Evolutionary conservation across 2,329 filamentous ascomycete genomes (phyloP), one percentile per base, ranked within the genome.

Genomic region (Ascochyta lentis): DNA sequence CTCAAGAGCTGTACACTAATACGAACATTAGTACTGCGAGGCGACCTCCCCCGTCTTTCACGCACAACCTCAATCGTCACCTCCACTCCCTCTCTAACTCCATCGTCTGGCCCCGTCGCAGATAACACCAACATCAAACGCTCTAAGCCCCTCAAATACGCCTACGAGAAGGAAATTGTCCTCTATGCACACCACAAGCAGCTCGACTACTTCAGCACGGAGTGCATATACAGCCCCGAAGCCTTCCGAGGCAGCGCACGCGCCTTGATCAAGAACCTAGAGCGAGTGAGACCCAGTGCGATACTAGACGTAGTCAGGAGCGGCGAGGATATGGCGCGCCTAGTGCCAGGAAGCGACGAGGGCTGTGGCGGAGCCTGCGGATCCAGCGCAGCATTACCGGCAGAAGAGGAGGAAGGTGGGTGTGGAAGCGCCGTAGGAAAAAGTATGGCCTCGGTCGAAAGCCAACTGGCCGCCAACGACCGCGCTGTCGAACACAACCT

Each of bases 151-250:
- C 83, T 99, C 41, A 98, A 99, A 76, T 99, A 98, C 74, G 93
- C 94, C 1, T 99, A 98, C 72, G 95, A 99, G 74, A 99, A 99
- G 79, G 95, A 99, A 74, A 99, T 99, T 64, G 95, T 99, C 16
- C 83, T 99, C 6, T 99, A 99, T 73, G 95, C 95, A 5, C 91
- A 98, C 72, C 92, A 99, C 80, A 96, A 95, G 77, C 93, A 93
- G 75, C 82, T 99, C 61, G 93, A 98, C 73, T 99, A 99, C 78
- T 99, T 99, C 78, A 96, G 89, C 69, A 99, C 95, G 0, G 95
- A 99, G 78, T 99, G 95, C 80, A 92, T 99, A 58, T 99, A 99
- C 80, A 96, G 92, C 49, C 95, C 95, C 0, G 95, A 99, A 77
- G 95, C 95, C 2, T 99, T 99, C 72, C 85, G 95, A 56, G 95